phyloP scores from a whole-genome alignment of 2,329 filamentous ascomycete species.

The Ciborinia camelliae region DNA sequence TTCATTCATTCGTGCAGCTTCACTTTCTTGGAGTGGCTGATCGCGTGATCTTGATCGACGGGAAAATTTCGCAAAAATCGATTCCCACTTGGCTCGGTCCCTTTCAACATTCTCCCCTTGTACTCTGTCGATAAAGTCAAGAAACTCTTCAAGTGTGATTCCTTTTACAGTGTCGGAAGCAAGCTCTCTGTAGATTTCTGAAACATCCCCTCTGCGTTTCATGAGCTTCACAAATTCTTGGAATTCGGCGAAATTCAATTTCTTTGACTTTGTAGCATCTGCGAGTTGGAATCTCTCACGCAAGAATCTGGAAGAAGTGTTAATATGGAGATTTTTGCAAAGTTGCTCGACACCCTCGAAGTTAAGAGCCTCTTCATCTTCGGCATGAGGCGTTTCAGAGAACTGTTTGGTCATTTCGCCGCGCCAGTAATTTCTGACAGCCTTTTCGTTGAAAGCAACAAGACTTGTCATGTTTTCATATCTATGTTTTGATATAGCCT shows the following conservation, averaged over 20 bases:
- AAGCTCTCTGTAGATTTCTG: slow-evolving; percentile 64
- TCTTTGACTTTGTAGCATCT: slow-evolving; percentile 60
- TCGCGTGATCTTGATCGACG: slow-evolving; percentile 54
- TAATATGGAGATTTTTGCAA: slow-evolving; percentile 88
- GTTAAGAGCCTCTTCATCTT: slow-evolving; percentile 68
- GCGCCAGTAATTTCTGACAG: slow-evolving; percentile 80
- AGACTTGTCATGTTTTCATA: slow-evolving; percentile 88
- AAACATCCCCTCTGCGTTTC: slow-evolving; percentile 80
- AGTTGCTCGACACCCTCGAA: slow-evolving; percentile 76
- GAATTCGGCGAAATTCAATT: slow-evolving; percentile 77
- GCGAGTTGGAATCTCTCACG: slow-evolving; percentile 70
- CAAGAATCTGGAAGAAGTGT: slow-evolving; percentile 74
- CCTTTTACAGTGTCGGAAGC: slow-evolving; percentile 58
- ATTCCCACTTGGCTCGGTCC: slow-evolving; percentile 65
- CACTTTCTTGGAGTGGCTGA: slow-evolving; percentile 41
- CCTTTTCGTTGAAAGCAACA: slow-evolving; percentile 78
- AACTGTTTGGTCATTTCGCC: slow-evolving; percentile 73
- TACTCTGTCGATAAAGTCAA: slow-evolving; percentile 66
- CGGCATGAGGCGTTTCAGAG: slow-evolving; percentile 47
- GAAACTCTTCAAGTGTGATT: slow-evolving; percentile 70
- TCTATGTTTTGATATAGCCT: slow-evolving; percentile 79
- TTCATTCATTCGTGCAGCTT: slow-evolving; percentile 65
- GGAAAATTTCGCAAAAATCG: slow-evolving; percentile 67
- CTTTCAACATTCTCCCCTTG: slow-evolving; percentile 74
- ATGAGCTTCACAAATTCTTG: slow-evolving; percentile 77